phyloP scores from a whole-genome alignment of 2,329 filamentous ascomycete species.

The Parascedosporium putredinis region DNA sequence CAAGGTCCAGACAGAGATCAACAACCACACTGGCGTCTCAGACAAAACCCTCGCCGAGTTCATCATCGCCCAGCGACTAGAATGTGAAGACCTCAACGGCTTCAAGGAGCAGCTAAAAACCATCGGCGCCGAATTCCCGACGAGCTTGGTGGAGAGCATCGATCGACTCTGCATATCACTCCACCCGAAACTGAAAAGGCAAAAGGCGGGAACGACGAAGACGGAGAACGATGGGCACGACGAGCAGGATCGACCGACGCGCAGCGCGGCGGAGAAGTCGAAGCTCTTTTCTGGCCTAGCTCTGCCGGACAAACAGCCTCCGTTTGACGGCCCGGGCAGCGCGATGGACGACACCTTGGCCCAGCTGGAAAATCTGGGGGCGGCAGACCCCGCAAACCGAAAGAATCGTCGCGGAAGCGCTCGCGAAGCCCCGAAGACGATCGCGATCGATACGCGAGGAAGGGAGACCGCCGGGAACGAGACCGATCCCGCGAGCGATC shows the following conservation, averaged over 20 bases:
- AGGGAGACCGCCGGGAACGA: constrained; percentile 33
- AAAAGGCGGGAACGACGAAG: constrained; percentile 15
- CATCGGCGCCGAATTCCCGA: constrained; percentile 73
- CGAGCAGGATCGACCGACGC: not conserved
- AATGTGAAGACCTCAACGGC: constrained; percentile 57
- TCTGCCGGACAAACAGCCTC: constrained; percentile 63
- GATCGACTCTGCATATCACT: constrained; percentile 80
- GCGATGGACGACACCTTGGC: constrained; percentile 90
- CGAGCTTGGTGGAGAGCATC: constrained; percentile 80
- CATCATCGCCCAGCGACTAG: constrained; percentile 78
- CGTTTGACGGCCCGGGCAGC: constrained; percentile 36
- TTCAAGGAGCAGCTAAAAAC: constrained; percentile 68
- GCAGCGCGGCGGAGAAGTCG: constrained; percentile 49
- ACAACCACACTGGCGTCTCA: constrained; percentile 84
- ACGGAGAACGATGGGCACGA: constrained; percentile 7
- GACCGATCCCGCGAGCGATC: constrained; percentile 29
- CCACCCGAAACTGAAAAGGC: constrained; percentile 77
- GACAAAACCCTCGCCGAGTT: constrained; percentile 97
- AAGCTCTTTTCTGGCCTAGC: constrained; percentile 85
- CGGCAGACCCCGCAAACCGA: constrained; percentile 40
- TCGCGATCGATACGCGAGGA: constrained; percentile 43
- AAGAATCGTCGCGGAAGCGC: constrained; percentile 39
- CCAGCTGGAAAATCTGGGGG: constrained; percentile 68
- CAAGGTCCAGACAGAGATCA: constrained; percentile 85
- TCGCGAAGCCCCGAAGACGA: constrained; percentile 42